Evolutionary conservation across 169 alveolate genomes (phyloP).

Genomic region (Toxoplasma gondii): DNA sequence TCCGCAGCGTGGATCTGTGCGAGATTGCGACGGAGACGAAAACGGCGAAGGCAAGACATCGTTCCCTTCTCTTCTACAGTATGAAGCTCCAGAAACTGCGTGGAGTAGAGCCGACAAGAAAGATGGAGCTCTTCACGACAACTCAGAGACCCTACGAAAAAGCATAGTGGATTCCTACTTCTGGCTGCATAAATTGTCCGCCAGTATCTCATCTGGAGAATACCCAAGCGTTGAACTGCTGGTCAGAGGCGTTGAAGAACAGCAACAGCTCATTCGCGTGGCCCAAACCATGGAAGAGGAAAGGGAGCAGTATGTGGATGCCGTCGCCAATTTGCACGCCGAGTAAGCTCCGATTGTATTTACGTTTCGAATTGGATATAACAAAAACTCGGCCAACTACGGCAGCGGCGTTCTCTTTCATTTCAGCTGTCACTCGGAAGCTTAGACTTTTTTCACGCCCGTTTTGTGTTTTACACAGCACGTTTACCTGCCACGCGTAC

Average conservation of each 20-base stretch:
- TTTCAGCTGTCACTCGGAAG: too few species aligned
- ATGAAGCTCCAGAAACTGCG: not conserved
- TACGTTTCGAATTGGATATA: not conserved
- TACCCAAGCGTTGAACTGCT: conserved; percentile 59
- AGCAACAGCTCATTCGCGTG: conserved; percentile 58
- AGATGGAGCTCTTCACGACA: not conserved
- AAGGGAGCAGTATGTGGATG: conserved; percentile 58
- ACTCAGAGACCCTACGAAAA: not conserved
- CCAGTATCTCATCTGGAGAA: conserved; percentile 39
- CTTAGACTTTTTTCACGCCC: too few species aligned
- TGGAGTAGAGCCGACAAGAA: not conserved
- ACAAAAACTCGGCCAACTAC: too few species aligned
- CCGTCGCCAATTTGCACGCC: conserved; percentile 56
- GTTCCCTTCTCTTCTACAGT: not conserved
- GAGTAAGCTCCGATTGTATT: conserved; percentile 21
- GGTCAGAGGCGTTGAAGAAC: conserved; percentile 60
- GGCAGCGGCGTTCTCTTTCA: too few species aligned
- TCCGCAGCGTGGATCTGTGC: not conserved
- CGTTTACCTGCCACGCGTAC: too few species aligned
- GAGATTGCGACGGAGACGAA: not conserved
- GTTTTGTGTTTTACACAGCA: too few species aligned
- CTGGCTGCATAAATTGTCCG: conserved; percentile 62
- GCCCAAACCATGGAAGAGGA: conserved; percentile 60
- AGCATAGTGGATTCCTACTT: not conserved
- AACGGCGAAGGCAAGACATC: not conserved